A percentile compares a stretch with the other conserved stretches of the same genome.
phyloP scores from a whole-genome alignment of 78 protist species.

The Pelomyxa schiedti region DNA sequence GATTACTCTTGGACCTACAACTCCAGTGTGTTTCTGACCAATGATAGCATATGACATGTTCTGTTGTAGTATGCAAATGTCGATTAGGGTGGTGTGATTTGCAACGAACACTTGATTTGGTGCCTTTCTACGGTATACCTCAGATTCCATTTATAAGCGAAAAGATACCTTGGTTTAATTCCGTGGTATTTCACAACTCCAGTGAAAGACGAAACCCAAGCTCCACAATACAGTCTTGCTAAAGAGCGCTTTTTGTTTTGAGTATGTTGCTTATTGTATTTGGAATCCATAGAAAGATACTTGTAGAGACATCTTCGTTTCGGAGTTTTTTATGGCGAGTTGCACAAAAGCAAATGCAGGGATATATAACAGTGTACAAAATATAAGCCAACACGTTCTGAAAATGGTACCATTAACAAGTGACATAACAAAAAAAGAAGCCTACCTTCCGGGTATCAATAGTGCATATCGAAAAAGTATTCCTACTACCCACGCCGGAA shows the following conservation, averaged over 20 bases:
- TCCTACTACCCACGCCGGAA: slow-evolving; percentile 61
- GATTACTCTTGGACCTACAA: slow-evolving; percentile 40
- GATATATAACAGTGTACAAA: neutral
- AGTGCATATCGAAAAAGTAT: slow-evolving; percentile 45
- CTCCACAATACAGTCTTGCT: neutral
- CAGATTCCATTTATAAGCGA: neutral
- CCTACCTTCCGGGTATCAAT: slow-evolving; percentile 36
- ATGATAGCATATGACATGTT: slow-evolving; percentile 39
- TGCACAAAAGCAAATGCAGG: neutral
- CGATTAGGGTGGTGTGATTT: slow-evolving; percentile 78
- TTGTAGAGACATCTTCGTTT: neutral
- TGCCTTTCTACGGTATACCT: slow-evolving; percentile 1
- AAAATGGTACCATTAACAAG: neutral
- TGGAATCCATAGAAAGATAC: neutral
- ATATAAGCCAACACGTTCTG: neutral
- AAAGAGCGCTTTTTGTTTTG: neutral
- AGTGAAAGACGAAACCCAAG: slow-evolving; percentile 51
- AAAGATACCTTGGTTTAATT: slow-evolving; percentile 10
- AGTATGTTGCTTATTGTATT: neutral
- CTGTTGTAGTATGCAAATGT: slow-evolving; percentile 43
- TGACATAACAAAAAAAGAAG: slow-evolving; percentile 6
- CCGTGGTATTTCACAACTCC: slow-evolving; percentile 56
- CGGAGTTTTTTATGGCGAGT: neutral
- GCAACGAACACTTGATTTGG: slow-evolving; percentile 71
- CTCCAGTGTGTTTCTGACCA: slow-evolving; percentile 71